Percentiles rank a stretch among this genome's conserved stretches.
These are phyloP conservation scores for Furcasterigmium sp. DNA, from an alignment of 2,329 filamentous ascomycete genomes.

Conservation along the genomic window DNA sequence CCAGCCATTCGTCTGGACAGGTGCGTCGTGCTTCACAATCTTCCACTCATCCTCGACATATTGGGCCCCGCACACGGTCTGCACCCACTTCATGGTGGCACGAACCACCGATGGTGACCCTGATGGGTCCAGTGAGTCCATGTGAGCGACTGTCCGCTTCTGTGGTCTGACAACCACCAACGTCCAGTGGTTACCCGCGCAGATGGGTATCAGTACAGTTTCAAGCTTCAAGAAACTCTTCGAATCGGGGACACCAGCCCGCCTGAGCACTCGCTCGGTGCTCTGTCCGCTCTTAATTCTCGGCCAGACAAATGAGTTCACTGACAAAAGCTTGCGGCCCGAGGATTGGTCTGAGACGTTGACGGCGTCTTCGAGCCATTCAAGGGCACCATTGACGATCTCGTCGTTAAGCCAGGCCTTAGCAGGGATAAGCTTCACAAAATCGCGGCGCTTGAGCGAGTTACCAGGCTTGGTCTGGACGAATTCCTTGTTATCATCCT, in stretches of 20 bases:
- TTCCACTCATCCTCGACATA: conserved; percentile 58
- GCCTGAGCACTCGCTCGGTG: conserved; percentile 51
- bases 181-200: conserved; percentile 63
- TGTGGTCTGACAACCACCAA: conserved; percentile 61
- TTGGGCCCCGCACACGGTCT: conserved; percentile 23
- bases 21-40: conserved; percentile 41
- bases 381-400: conserved; percentile 63
- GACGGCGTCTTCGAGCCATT: conserved; percentile 53
- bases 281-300: conserved; percentile 35
- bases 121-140: conserved; percentile 56
- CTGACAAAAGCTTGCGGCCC: not conserved
- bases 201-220: conserved; percentile 66
- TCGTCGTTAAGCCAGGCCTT: conserved; percentile 72
- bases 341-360: conserved; percentile 38
- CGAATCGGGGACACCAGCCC: conserved; percentile 49
- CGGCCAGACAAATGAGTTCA: conserved; percentile 57
- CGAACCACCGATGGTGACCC: conserved; percentile 50
- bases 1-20: conserved; percentile 58
- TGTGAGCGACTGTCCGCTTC: conserved; percentile 57
- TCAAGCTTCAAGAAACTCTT: conserved; percentile 60
- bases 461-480: conserved; percentile 9
- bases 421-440: conserved; percentile 53
- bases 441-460: conserved; percentile 44
- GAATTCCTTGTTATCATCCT: conserved; percentile 3
- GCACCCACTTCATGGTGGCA: conserved; percentile 41